Percentiles rank a stretch among this genome's conserved stretches.
Conservation (phyloP, 2,329 filamentous ascomycete genomes). For the Fusarium tricinctum region DNA sequence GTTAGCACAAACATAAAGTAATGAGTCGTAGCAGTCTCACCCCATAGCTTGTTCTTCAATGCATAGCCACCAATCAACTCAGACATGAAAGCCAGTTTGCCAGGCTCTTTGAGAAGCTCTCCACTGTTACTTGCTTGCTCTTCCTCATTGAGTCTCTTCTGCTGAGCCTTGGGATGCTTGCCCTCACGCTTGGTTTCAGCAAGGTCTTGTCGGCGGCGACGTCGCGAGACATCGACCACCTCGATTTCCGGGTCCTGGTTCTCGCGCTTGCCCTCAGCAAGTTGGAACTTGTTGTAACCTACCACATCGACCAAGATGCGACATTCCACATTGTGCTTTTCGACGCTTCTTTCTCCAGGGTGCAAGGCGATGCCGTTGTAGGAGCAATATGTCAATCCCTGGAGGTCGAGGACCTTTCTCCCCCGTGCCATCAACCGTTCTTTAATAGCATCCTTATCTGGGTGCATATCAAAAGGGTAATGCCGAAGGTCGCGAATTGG, state of each 20-base stretch:
- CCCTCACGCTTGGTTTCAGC: slow-evolving; percentile 11
- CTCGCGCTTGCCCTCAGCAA: slow-evolving; percentile 55
- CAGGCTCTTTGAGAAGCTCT: slow-evolving; percentile 56
- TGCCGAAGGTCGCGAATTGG: slow-evolving; percentile 57
- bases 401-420: slow-evolving; percentile 58
- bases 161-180: slow-evolving; percentile 26
- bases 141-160: slow-evolving; percentile 51
- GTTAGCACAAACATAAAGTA: slow-evolving; percentile 12
- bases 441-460: slow-evolving; percentile 50
- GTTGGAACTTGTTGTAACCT: slow-evolving; percentile 60
- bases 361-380: slow-evolving; percentile 60
- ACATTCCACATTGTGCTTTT: slow-evolving; percentile 58
- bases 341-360: slow-evolving; percentile 20
- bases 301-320: slow-evolving; percentile 58
- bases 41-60: slow-evolving; percentile 62
- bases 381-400: slow-evolving; percentile 58
- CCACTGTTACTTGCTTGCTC: slow-evolving; percentile 57
- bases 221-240: slow-evolving; percentile 37
- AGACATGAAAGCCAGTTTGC: slow-evolving; percentile 59
- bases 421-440: slow-evolving; percentile 54
- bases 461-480: slow-evolving; percentile 56
- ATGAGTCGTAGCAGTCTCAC: slow-evolving; percentile 47
- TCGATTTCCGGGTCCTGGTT: slow-evolving; percentile 50
- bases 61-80: slow-evolving; percentile 61
- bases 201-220: slow-evolving; percentile 17